Evolutionary conservation across 208 protist genomes (phyloP), one percentile per base, ranked within the genome.

Genomic region (Leishmania tropica): DNA sequence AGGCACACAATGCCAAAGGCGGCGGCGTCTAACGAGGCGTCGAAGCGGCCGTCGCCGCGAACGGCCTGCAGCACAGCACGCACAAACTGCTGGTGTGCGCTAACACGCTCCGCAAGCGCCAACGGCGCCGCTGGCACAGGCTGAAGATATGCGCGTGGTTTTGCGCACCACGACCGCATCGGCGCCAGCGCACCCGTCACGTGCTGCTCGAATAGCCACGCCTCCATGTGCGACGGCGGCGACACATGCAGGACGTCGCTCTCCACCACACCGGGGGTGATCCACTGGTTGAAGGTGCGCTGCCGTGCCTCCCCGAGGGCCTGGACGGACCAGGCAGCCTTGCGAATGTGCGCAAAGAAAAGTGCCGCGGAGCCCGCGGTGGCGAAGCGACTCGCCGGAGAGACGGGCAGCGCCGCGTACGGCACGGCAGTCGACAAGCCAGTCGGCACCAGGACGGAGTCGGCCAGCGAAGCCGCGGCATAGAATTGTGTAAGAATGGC

Each of bases 41-140:
- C 93, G 77, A 95, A 96, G 45, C 88, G 89, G 53, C 93, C 93
- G 78, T 96, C 93, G 24, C 87, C 85, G 65, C 79, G 85, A 35
- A 96, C 3, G 35, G 72, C 77, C 21, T 85, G 81, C 78, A 88
- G 80, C 31, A 96, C 71, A 11, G 80, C 65, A 19, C 37, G 48
- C 10, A 67, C 62, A 28, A 83, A 74, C 1, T 47, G 13, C 35
- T 87, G 84, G 64, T 85, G 84, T 42, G 53, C 35, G 4, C n/a
- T 54, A 1, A 88, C 81, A 2, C 37, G 56, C 28, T 31, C 15
- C n/a, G 80, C 71, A 40, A 78, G 74, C 35, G 24, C 53, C 31
- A 35, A 73, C 24, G 68, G 31, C n/a, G 68, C 17, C 19, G 28
- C 68, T 31, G 68, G 28, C 42, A 51, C 28, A 42, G 45, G 42